These are phyloP conservation scores for Leucoagaricus sp. DNA, from an alignment of 1,284 basidiomycete species.

Conservation along the genomic window DNA sequence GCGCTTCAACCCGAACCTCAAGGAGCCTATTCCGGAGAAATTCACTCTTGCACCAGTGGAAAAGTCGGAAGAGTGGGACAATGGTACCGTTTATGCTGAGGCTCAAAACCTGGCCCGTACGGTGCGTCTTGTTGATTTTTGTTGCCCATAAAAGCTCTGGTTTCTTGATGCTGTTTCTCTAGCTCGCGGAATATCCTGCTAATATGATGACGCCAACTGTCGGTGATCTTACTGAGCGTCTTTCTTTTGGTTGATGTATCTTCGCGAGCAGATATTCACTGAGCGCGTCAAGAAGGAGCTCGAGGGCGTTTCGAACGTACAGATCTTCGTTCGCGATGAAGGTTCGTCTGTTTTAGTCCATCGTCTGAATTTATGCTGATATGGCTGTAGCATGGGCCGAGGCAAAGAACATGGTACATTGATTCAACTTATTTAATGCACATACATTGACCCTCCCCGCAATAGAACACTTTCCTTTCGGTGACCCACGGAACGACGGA, in stretches of 20 bases:
- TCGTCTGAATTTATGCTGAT: neutral
- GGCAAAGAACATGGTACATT: slow-evolving; percentile 75
- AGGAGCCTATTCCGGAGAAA: slow-evolving; percentile 47
- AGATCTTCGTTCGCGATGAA: slow-evolving; percentile 76
- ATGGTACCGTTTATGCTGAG: slow-evolving; percentile 70
- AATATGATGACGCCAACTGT: slow-evolving; percentile 84
- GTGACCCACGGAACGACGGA: slow-evolving; percentile 83
- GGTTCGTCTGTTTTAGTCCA: slow-evolving; percentile 39
- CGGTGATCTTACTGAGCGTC: slow-evolving; percentile 21
- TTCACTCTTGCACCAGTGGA: slow-evolving; percentile 47
- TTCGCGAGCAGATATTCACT: slow-evolving; percentile 56
- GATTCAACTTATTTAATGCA: slow-evolving; percentile 2
- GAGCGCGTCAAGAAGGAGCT: slow-evolving; percentile 74
- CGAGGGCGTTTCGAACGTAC: slow-evolving; percentile 65
- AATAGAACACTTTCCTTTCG: slow-evolving; percentile 80
- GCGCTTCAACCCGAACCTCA: slow-evolving; percentile 54
- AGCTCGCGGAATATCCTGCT: slow-evolving; percentile 84
- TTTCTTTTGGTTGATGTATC: neutral
- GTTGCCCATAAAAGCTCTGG: no score
- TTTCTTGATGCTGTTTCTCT: neutral
- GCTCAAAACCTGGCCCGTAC: slow-evolving; percentile 88
- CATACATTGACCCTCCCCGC: neutral
- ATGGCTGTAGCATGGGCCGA: slow-evolving; percentile 66
- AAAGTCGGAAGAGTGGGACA: slow-evolving; percentile 63
- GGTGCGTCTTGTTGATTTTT: slow-evolving; percentile 37